phyloP scores from a whole-genome alignment of 1,284 basidiomycete genomes.

The Bondarzewia mesenterica region DNA sequence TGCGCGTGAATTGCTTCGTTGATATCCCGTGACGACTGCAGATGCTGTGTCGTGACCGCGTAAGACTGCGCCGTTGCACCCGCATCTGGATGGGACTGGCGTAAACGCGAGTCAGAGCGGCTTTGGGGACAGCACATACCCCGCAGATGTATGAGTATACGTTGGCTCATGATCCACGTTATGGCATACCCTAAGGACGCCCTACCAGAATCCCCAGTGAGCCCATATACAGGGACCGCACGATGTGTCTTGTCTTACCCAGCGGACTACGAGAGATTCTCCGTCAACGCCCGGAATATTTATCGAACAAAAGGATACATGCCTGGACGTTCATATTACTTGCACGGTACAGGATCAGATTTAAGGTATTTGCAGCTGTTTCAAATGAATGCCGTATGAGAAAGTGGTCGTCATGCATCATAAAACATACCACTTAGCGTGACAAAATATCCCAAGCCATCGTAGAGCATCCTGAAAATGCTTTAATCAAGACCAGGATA shows the following conservation, averaged over 20 bases:
- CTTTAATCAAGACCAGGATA: too few species aligned
- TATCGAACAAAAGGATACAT: too few species aligned
- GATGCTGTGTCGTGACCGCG: not conserved
- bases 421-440: conserved; percentile 19
- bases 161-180: conserved; percentile 32
- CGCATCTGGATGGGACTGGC: not conserved
- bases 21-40: not conserved
- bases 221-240: not conserved
- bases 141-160: conserved; percentile 21
- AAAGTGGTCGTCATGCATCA: too few species aligned
- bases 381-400: too few species aligned
- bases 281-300: too few species aligned
- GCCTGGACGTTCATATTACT: conserved; percentile 1
- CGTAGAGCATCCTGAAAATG: conserved; percentile 28
- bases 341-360: conserved; percentile 4
- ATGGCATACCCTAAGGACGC: conserved; percentile 27
- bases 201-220: conserved; percentile 15
- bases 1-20: not conserved
- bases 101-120: not conserved
- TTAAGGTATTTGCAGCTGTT: conserved; percentile 3
- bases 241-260: conserved; percentile 9
- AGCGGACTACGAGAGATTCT: conserved; percentile 11
- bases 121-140: not conserved
- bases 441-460: conserved; percentile 26
- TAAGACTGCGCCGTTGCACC: not conserved